These are phyloP conservation scores for Arctostaphylos glauca DNA, from an alignment of 148 eudicot genomes.

Conservation along the genomic window DNA sequence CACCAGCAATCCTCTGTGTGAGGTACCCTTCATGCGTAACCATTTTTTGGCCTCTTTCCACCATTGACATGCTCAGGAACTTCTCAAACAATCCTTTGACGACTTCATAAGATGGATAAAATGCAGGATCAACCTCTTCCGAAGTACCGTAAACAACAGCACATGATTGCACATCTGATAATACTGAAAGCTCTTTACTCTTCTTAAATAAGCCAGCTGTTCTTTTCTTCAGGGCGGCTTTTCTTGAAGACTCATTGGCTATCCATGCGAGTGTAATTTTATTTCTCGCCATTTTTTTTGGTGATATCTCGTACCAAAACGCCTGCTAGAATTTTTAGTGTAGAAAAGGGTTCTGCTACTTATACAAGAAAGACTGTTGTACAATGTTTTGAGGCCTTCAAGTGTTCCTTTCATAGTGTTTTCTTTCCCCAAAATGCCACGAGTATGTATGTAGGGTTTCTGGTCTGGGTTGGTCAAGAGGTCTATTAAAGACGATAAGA, in stretches of 20 bases:
- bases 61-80: constrained; percentile 13
- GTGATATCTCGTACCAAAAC: neutral
- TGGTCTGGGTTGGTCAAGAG: neutral
- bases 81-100: neutral
- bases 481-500: neutral
- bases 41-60: constrained; percentile 17
- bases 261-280: constrained; percentile 3
- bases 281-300: constrained; percentile 17
- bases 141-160: constrained; percentile 14
- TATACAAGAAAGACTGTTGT: neutral
- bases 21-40: constrained; percentile 22
- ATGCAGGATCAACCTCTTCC: neutral
- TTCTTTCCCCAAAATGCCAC: neutral
- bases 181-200: constrained; percentile 19
- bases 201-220: constrained; percentile 25
- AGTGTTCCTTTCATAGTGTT: neutral
- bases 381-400: neutral
- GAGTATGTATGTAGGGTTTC: neutral
- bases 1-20: neutral
- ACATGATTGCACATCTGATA: constrained; percentile 18
- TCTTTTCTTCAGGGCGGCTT: constrained; percentile 9
- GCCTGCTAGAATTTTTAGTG: neutral
- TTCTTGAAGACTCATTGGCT: constrained; percentile 15
- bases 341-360: neutral
- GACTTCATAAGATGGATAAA: constrained; percentile 17